Evolutionary conservation across 2,329 filamentous ascomycete species (phyloP).

Genomic region (Fusarium nematophilum): DNA sequence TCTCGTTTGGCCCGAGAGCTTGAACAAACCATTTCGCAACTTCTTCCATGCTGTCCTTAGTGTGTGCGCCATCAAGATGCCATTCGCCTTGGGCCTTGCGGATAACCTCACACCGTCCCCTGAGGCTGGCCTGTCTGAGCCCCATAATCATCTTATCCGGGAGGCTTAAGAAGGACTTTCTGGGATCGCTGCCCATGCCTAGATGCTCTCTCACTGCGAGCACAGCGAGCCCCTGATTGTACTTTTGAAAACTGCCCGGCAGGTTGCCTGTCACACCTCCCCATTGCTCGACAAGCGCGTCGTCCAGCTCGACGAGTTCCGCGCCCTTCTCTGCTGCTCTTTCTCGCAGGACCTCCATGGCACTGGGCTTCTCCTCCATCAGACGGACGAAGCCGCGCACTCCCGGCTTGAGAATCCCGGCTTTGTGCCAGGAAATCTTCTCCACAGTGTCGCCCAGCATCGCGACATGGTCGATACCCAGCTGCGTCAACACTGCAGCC

Average conservation of each 20-base stretch:
- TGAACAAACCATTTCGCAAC: slow-evolving; percentile 81
- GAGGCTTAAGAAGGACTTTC: slow-evolving; percentile 38
- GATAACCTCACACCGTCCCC: slow-evolving; percentile 82
- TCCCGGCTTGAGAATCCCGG: slow-evolving; percentile 81
- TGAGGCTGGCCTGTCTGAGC: slow-evolving; percentile 73
- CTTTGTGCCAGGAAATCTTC: slow-evolving; percentile 91
- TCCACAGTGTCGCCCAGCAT: slow-evolving; percentile 84
- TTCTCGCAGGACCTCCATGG: slow-evolving; percentile 65
- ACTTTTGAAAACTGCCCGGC: slow-evolving; percentile 64
- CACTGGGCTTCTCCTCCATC: slow-evolving; percentile 48
- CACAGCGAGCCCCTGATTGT: slow-evolving; percentile 69
- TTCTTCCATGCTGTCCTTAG: slow-evolving; percentile 81
- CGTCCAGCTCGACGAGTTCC: slow-evolving; percentile 55
- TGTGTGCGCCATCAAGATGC: slow-evolving; percentile 91
- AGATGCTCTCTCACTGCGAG: slow-evolving; percentile 69
- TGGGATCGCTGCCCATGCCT: slow-evolving; percentile 39
- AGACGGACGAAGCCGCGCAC: slow-evolving; percentile 53
- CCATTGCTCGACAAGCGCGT: slow-evolving; percentile 54
- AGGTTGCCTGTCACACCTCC: slow-evolving; percentile 56
- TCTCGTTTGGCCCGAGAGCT: slow-evolving; percentile 49
- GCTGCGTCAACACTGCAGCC: slow-evolving; percentile 78
- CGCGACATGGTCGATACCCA: slow-evolving; percentile 87
- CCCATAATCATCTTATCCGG: slow-evolving; percentile 68
- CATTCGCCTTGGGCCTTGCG: slow-evolving; percentile 68
- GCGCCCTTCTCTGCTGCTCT: slow-evolving; percentile 69